Base-by-base conservation (phyloP, 2,329 filamentous ascomycete species). In the Exophiala sp. region DNA sequence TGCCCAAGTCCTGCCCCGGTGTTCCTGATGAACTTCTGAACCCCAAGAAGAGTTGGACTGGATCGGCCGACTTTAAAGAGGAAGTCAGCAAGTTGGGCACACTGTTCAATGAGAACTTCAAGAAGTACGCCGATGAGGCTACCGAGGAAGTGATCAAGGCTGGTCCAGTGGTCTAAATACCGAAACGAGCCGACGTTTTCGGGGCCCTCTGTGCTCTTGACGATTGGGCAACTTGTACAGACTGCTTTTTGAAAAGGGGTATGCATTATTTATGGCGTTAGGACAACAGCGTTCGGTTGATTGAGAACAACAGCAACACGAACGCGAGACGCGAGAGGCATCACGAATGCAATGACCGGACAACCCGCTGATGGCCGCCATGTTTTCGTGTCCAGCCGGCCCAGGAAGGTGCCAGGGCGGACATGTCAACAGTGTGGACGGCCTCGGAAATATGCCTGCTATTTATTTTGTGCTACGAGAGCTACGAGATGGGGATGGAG, bases 41-140 rank as follows among this genome's bases (percentile, higher is more conserved):
- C 81, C 93, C 93, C 59, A 83, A 85, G 73, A 90, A 85, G 70
- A 87, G 86, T 63, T 98, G 93, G 93, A 94, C 85, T 34, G 83
- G 83, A 32, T 85, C 88, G 40, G 75, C 78, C 44, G 82, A 88
- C 73, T 97, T 97, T 81, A 79, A 83, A 65, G 76, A 76, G 45
- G 91, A 96, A 71, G 91, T 97, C 38, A 84, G 78, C 70, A 97
- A 96, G 79, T 83, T 98, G 29, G 93, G 84, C 63, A 76, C 73
- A 58, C 80, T 97, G 57, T 98, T 98, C 79, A 81, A 84, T 65
- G 88, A 96, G 74, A 98, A 98, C 81, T 98, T 98, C 75, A 82
- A 88, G 77, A 95, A 96, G 79, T 96, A 95, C 75, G 78, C 83
- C 64, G 83, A 82, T 62, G 82, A 95, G 70, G 88, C 89, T 21